Evolutionary conservation across 768 basidiomycete species (phyloP), one percentile per base, ranked within the genome.

Genomic region (Exsudoporus frostii): DNA sequence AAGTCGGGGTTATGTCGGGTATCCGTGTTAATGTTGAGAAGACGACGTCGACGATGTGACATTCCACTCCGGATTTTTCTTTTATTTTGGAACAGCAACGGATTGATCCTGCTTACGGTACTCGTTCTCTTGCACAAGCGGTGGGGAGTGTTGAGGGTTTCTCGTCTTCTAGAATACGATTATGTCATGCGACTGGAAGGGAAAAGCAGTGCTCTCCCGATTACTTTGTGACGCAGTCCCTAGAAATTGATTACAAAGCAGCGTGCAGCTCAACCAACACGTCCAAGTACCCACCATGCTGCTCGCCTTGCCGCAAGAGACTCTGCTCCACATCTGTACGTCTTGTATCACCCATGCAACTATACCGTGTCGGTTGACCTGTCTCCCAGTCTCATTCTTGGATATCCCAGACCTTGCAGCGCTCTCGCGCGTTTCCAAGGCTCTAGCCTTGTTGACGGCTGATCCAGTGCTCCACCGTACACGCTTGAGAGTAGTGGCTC

Each of bases 381-480:
- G 22, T 24, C 7, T 36, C 20, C 3, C 51, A 88, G 87, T 86
- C 41, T 82, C 84, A 1, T 90, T 80, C 65, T 74, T 90, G 50
- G 88, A 90, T 67, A 68, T 89, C 7, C 88, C 88, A 0, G 88
- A 90, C 63, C 77, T 89, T 42, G 78, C 78, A 43, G 61, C 74
- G 1, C 65, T 88, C 37, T 76, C 79, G 8, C 76, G 72, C 50
- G 73, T 78, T 25, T 77, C 73, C 47, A 80, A 76, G 25, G 54
- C 65, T 22, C 73, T 89, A 7, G 75, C 76, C 8, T 63, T 62
- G 7, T 72, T 88, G 47, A 78, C 84, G 11, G 66, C 75, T 7
- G 87, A 90, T 65, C 85, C 82, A 0, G 76, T 84, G 10, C 70
- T 90, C 30, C 85, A 89, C 60, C 78, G 74, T 41, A 75, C 78